A percentile compares a stretch with the other conserved stretches of the same genome.
These are phyloP conservation scores for Diaporthe sp. DNA, from an alignment of 2,329 filamentous ascomycete genomes.

Conservation along the genomic window DNA sequence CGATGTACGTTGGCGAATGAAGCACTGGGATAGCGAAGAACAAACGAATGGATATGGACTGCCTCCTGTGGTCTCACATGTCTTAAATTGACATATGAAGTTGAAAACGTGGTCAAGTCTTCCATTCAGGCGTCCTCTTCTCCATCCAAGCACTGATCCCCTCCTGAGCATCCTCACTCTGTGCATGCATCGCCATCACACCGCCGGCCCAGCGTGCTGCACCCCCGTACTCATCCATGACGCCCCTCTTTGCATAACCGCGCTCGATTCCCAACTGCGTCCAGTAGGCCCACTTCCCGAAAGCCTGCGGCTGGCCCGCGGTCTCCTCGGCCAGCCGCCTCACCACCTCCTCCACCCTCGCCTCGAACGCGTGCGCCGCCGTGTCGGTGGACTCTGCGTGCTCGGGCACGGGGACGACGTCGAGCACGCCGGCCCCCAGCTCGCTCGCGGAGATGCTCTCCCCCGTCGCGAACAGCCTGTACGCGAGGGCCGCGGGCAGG, in stretches of 20 bases:
- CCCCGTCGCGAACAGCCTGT: constrained; percentile 44
- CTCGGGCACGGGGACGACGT: constrained; percentile 38
- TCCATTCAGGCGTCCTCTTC: constrained; percentile 42
- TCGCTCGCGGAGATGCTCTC: constrained; percentile 41
- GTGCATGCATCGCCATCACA: constrained; percentile 45
- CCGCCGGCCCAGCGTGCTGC: constrained; percentile 42
- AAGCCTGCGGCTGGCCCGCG: constrained; percentile 44
- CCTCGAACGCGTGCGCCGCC: constrained; percentile 38
- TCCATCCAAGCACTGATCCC: constrained; percentile 42
- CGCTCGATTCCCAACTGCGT: constrained; percentile 41
- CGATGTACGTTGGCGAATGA: not conserved
- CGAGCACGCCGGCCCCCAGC: constrained; percentile 40
- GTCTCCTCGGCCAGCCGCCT: constrained; percentile 36
- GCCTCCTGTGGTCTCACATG: too few species aligned
- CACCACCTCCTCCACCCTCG: constrained; percentile 40
- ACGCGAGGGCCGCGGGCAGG: constrained; percentile 40
- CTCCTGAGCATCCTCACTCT: constrained; percentile 42
- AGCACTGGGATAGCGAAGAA: not conserved
- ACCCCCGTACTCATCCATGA: constrained; percentile 41
- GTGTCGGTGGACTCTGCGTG: constrained; percentile 34
- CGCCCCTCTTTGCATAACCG: constrained; percentile 20
- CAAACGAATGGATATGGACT: not conserved
- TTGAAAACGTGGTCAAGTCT: constrained; percentile 27
- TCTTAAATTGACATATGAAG: too few species aligned
- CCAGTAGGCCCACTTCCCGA: constrained; percentile 50